Conservation (phyloP, 139 green algal genomes). For the Tetradesmus obliquus region DNA sequence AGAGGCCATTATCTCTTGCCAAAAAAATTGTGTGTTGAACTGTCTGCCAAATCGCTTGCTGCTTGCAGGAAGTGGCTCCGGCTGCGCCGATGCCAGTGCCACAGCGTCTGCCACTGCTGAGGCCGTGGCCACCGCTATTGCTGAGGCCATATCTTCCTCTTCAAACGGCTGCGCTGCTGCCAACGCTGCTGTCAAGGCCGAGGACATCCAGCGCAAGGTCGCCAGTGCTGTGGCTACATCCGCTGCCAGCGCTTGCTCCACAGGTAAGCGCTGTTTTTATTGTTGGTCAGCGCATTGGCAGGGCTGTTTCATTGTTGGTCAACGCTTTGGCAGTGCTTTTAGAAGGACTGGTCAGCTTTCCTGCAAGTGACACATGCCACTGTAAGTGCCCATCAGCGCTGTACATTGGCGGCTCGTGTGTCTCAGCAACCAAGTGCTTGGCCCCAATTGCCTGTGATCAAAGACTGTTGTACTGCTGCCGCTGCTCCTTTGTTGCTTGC, state of each 20-base stretch:
- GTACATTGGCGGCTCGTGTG: too few species aligned
- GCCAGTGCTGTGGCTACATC: slow-evolving; percentile 9
- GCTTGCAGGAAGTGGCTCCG: slow-evolving; percentile 21
- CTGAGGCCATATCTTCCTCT: slow-evolving; percentile 20
- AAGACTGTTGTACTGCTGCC: not conserved
- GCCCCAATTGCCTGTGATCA: too few species aligned
- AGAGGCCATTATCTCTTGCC: not conserved
- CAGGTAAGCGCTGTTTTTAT: not conserved
- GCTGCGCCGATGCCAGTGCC: slow-evolving; percentile 22
- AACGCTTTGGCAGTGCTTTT: not conserved
- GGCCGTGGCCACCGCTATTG: slow-evolving; percentile 21
- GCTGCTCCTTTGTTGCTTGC: not conserved
- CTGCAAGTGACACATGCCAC: too few species aligned
- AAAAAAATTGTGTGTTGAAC: not conserved
- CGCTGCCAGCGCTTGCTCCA: slow-evolving; percentile 20
- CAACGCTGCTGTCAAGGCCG: slow-evolving; percentile 2
- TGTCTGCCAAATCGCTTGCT: not conserved
- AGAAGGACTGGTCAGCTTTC: too few species aligned
- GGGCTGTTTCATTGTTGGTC: not conserved
- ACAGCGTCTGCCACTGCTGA: slow-evolving; percentile 14
- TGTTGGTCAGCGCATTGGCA: too few species aligned
- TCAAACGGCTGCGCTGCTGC: slow-evolving; percentile 33
- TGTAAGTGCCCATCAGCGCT: too few species aligned
- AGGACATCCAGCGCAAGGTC: not conserved
- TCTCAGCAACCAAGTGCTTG: too few species aligned